Percentiles rank a stretch among this genome's conserved stretches.
These are phyloP conservation scores for Nannizziopsis barbatae DNA, from an alignment of 2,329 filamentous ascomycete species.

Conservation along the genomic window DNA sequence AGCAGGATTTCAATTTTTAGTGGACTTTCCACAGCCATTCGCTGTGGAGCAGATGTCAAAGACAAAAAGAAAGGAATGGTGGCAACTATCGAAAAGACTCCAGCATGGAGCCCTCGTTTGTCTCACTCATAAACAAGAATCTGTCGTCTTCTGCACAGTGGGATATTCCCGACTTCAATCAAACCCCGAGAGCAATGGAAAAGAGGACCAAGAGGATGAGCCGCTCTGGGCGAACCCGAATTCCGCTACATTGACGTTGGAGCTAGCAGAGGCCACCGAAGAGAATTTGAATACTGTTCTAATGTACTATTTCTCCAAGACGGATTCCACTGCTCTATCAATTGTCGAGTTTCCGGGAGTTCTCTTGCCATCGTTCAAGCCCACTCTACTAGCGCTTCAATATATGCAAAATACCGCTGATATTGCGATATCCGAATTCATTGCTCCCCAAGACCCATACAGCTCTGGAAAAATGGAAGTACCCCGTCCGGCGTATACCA, in stretches of 20 bases:
- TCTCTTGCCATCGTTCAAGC: conserved; percentile 47
- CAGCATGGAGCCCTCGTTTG: conserved; percentile 43
- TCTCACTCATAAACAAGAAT: conserved; percentile 28
- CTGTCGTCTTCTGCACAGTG: conserved; percentile 21
- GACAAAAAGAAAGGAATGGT: conserved; percentile 38
- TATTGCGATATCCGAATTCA: conserved; percentile 42
- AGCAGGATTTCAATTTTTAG: conserved; percentile 37
- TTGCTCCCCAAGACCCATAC: conserved; percentile 26
- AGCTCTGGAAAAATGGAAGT: not conserved
- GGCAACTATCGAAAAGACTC: conserved; percentile 40
- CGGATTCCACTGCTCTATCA: conserved; percentile 14
- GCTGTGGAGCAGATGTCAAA: conserved; percentile 16
- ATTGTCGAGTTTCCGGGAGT: conserved; percentile 54
- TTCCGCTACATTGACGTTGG: conserved; percentile 22
- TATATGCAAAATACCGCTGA: conserved; percentile 36
- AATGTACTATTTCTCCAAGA: not conserved
- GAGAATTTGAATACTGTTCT: conserved; percentile 10
- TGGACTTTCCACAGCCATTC: conserved; percentile 39
- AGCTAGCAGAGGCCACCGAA: conserved; percentile 22
- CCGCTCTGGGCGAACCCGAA: conserved; percentile 20
- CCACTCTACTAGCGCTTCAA: conserved; percentile 47
- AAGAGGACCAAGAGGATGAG: not conserved
- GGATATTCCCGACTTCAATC: not conserved
- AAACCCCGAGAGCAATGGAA: not conserved
- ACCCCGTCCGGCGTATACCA: conserved; percentile 18